Base-by-base conservation (phyloP, 2,329 filamentous ascomycete genomes). In the Xylariales sp. region DNA sequence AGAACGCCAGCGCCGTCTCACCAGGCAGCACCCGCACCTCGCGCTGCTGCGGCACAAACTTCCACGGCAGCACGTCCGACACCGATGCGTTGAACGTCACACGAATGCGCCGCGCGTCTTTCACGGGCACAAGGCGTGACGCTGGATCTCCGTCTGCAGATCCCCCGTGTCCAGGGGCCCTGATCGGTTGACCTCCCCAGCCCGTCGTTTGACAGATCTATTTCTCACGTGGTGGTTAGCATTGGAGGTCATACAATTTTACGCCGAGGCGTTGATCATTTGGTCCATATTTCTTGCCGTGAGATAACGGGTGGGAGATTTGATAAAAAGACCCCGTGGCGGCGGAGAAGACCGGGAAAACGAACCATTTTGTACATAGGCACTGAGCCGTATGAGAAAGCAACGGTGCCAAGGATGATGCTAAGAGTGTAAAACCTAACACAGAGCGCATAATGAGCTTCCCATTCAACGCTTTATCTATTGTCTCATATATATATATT, bases 61-160 rank as follows among this genome's bases (percentile, higher is more conserved):
- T 97, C 96, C 96, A 99, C 0, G 95, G 94, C 34, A 99, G 86
- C 0, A 97, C 90, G 78, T 98, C 96, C 1, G 95, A 98, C 1
- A 97, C 94, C 34, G 93, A 97, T 55, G 94, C 93, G 77, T 94
- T 96, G 87, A 99, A 99, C 32, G 94, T 98, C 72, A 99, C 95
- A 68, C 93, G 92, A 75, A 99, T 91, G 62, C 96, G 92, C 73
- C 92, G 92, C 67, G 93, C 91, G 73, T 89, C 86, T 18, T 89
- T 92, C 46, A 97, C 90, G 16, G 96, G 96, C 54, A 90, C 87
- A 52, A 99, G 87, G 63, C 94, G 92, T 56, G 86, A 86, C 43
- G 94, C 88, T 32, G 92, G 88, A 79, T 97, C 92, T 56, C 58
- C 68, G 6, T 57, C 69, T 64, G 81, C 84, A 66, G 83, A 84